Evolutionary conservation across 495 filamentous ascomycete species (phyloP), one percentile per base, ranked within the genome.

Genomic region (Podospora bellae-mahoneyi): DNA sequence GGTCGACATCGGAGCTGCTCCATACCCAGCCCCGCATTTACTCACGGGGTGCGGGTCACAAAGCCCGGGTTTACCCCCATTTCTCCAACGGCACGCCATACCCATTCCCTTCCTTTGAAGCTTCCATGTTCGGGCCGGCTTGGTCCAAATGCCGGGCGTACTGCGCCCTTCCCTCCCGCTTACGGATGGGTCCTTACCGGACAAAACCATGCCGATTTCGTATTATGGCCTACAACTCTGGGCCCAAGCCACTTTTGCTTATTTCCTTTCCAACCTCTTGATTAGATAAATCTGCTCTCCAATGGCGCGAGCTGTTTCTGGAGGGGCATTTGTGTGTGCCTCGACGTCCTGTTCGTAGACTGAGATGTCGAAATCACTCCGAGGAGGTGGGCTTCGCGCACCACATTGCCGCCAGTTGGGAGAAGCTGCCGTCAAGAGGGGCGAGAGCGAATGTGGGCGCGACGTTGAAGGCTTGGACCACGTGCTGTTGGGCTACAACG

Each of bases 401-500:
- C 72, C 86, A 88, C 64, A 91, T 70, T 13, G 79, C 83, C 1
- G 87, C 87, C 19, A 97, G 90, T 65, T 88, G 86, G 69, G 89
- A 85, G 75, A 96, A 96, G 72, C 96, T 80, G 64, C 92, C 88
- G 64, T 86, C 85, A 56, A 95, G 87, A 54, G 91, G 87, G 30
- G 92, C 91, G 78, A 95, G 83, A 10, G 90, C 89, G 78, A 89
- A 92, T 6, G 91, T 84, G 27, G 91, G 89, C 1, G 85, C 88
- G 39, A 84, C 83, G 65, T 92, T 88, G 75, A 96, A 95, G 9
- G 96, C 84, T 68, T 86, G 83, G 15, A 90, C 84, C 61, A 97
- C 78, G 68, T 86, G 86, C 72, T 92, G 88, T 55, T 83, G 82
- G 32, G 88, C 79, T 26, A 91, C 84, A 26, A 90, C 83, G 3